Percentiles rank a stretch among this genome's conserved stretches.
These are phyloP conservation scores for Candida sonorensis DNA, from an alignment of 805 yeast genomes.

Conservation along the genomic window DNA sequence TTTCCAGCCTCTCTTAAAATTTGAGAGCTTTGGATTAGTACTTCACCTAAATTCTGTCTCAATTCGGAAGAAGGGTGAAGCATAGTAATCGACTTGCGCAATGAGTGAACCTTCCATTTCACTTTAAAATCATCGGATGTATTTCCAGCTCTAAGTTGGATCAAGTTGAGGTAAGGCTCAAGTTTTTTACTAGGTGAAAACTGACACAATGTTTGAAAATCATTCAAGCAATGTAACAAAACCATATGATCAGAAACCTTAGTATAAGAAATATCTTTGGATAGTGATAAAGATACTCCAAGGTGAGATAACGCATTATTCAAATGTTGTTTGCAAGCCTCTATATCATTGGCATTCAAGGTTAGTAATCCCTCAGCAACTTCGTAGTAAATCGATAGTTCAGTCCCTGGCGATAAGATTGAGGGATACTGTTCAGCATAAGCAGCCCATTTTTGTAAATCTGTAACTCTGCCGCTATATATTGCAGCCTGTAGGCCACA, in stretches of 20 bases:
- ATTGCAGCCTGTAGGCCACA: conserved; percentile 75
- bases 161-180: conserved; percentile 9
- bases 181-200: conserved; percentile 8
- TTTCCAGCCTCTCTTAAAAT: conserved; percentile 63
- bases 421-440: conserved; percentile 35
- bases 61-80: conserved; percentile 20
- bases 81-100: conserved; percentile 32
- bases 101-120: conserved; percentile 39
- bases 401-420: conserved; percentile 39
- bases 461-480: conserved; percentile 46
- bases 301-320: conserved; percentile 47
- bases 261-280: conserved; percentile 43
- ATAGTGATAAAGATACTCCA: conserved; percentile 51
- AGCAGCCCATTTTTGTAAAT: conserved; percentile 52
- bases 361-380: conserved; percentile 57
- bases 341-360: conserved; percentile 29
- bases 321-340: conserved; percentile 33
- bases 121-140: conserved; percentile 33
- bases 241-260: conserved; percentile 43
- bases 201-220: conserved; percentile 37
- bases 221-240: conserved; percentile 55
- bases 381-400: conserved; percentile 50
- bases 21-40: conserved; percentile 53
- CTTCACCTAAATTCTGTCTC: conserved; percentile 34
- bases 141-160: conserved; percentile 18